A percentile compares a stretch with the other conserved stretches of the same genome.
Evolutionary conservation across 1,139 yeast genomes (phyloP).

Genomic region (Blastobotrys indianensis): DNA sequence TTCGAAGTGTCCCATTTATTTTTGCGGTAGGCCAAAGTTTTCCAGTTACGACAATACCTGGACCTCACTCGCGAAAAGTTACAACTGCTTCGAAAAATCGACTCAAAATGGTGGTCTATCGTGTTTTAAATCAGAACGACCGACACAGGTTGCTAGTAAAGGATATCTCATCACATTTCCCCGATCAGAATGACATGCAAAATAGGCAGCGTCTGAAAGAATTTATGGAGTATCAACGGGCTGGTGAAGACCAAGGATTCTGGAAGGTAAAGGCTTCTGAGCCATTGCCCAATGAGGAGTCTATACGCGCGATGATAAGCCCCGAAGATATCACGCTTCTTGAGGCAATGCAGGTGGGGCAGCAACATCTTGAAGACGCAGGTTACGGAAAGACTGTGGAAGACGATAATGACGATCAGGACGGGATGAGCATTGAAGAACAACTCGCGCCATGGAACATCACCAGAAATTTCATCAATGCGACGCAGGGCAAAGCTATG

Average conservation of each 20-base stretch:
- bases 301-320: slow-evolving; percentile 73
- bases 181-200: slow-evolving; percentile 97
- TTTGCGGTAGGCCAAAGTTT: slow-evolving; percentile 90
- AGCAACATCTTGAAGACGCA: slow-evolving; percentile 72
- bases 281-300: slow-evolving; percentile 69
- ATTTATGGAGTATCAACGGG: slow-evolving; percentile 95
- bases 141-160: slow-evolving; percentile 74
- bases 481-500: slow-evolving; percentile 97
- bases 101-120: slow-evolving; percentile 85
- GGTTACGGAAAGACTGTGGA: slow-evolving; percentile 48
- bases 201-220: slow-evolving; percentile 92
- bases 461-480: slow-evolving; percentile 81
- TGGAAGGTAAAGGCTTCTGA: slow-evolving; percentile 86
- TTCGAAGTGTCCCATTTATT: slow-evolving; percentile 63
- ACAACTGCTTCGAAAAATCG: slow-evolving; percentile 90
- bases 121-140: slow-evolving; percentile 75
- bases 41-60: slow-evolving; percentile 94
- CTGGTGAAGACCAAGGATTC: slow-evolving; percentile 90
- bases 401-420: slow-evolving; percentile 39
- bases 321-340: slow-evolving; percentile 88
- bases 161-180: slow-evolving; percentile 88
- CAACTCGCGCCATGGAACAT: slow-evolving; percentile 93
- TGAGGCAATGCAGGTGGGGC: slow-evolving; percentile 93
- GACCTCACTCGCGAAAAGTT: slow-evolving; percentile 95
- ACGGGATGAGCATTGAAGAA: slow-evolving; percentile 60